Conservation (phyloP, 345 rosid genomes). For the Sonneratia alba region DNA sequence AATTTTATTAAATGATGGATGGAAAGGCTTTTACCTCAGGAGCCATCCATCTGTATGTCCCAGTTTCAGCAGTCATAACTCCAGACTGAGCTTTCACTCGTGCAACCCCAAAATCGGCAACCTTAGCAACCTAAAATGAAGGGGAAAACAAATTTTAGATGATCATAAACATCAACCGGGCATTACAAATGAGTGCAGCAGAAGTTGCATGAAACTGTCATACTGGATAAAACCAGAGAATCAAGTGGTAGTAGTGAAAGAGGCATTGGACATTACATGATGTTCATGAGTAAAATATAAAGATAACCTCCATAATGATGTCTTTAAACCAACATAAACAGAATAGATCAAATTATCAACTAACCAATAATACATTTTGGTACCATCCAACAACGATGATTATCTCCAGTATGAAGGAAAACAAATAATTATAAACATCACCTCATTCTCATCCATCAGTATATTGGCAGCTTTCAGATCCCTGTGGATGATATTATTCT, state of each 20-base stretch:
- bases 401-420: not conserved
- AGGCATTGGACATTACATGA: not conserved
- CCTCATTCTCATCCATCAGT: slow-evolving; percentile 20
- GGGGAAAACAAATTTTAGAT: not conserved
- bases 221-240: not conserved
- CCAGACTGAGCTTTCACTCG: slow-evolving; percentile 88
- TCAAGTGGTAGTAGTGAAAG: not conserved
- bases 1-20: not conserved
- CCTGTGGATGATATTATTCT: slow-evolving; percentile 21
- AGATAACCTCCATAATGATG: not conserved
- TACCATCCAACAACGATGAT: not conserved
- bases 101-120: slow-evolving; percentile 98
- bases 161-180: not conserved
- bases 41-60: slow-evolving; percentile 99
- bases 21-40: slow-evolving; percentile 56
- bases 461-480: slow-evolving; percentile 23
- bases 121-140: slow-evolving; percentile 68
- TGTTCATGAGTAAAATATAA: not conserved
- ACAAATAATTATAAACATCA: not conserved
- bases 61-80: slow-evolving; percentile 99
- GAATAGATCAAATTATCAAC: not conserved
- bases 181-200: not conserved
- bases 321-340: not conserved
- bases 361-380: not conserved
- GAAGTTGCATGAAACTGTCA: not conserved